Base-by-base conservation (phyloP, 1,284 basidiomycete genomes). In the Ustilago nuda region DNA sequence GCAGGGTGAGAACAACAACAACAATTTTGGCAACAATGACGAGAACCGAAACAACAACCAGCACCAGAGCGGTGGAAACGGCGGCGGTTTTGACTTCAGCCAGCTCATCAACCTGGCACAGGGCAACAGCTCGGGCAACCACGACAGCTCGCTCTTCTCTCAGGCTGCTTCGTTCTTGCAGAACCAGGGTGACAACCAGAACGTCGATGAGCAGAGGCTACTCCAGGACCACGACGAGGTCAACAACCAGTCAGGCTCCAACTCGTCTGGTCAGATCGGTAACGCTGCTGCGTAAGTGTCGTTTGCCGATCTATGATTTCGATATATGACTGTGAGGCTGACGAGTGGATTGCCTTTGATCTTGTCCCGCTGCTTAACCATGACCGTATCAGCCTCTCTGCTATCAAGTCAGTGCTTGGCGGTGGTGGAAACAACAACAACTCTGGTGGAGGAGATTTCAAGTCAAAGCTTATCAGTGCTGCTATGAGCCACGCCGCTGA, bases 241-340 rank as follows among this genome's bases (percentile, higher is more conserved):
- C 52, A 67, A 78, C 68, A 76, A 81, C 72, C 45, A 68, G 48
- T 37, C 66, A 12, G 70, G 80, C 15, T 45, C 69, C 32, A 77
- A 78, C 66, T 55, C 69, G 41, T 59, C 76, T 3, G 62, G 67
- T 37, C 75, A 81, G 60, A 82, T 82, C 45, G 81, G 81, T 33
- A 75, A 79, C 43, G 81, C 81, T 56, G 81, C 81, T n/a, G 81
- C 68, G 74, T 78, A 56, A 72, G 78, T 79, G 8, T n/a, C 3
- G 7, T 9, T 2, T 32, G 2, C 30, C n/a, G 15, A 19, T 27
- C 19, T 23, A 19, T 35, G 15, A 37, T 15, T 37, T 33, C 13
- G 12, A n/a, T 56, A 7, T 17, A 39, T 41, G 19, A n/a, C 27
- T 17, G 2, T 8, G 11, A 56, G 17, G 27, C 41, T 56, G 37